Conservation (phyloP, 2,329 filamentous ascomycete genomes). For the Epichloe sylvatica region DNA sequence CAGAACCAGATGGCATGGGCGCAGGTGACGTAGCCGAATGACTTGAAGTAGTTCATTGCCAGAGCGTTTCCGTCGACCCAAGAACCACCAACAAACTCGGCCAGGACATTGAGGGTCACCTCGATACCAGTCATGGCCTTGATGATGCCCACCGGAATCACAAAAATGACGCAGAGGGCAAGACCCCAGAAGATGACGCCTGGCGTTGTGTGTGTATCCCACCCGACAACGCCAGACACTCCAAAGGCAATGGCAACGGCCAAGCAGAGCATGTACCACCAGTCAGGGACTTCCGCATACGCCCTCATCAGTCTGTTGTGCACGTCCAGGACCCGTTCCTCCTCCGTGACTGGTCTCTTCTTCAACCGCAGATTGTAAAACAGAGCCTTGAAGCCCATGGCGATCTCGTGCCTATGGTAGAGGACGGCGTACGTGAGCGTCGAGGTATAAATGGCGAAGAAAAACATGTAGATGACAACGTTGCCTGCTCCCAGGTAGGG, state of each 20-base stretch:
- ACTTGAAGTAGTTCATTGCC: conserved; percentile 42
- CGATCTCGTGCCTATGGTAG: conserved; percentile 38
- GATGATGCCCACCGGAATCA: conserved; percentile 38
- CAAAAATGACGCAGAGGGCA: conserved; percentile 33
- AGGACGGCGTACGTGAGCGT: conserved; percentile 35
- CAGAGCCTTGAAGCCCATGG: conserved; percentile 33
- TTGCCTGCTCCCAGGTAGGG: conserved; percentile 37
- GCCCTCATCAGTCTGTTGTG: conserved; percentile 34
- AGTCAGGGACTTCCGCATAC: conserved; percentile 37
- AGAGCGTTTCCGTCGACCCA: conserved; percentile 35
- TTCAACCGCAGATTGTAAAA: conserved; percentile 31
- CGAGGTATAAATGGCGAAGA: conserved; percentile 41
- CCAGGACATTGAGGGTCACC: conserved; percentile 38
- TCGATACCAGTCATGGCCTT: conserved; percentile 39
- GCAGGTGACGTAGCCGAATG: conserved; percentile 35
- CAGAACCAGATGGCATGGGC: conserved; percentile 38
- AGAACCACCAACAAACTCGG: conserved; percentile 39
- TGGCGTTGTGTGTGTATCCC: conserved; percentile 36
- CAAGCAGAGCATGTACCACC: conserved; percentile 37
- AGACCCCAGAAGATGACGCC: conserved; percentile 39
- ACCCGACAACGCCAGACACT: conserved; percentile 31
- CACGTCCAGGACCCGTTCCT: conserved; percentile 28
- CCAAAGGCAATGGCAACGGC: conserved; percentile 31
- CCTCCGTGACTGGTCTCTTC: conserved; percentile 19
- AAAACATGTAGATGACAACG: conserved; percentile 38